These are phyloP conservation scores for Gonium pectorale DNA, from an alignment of 139 green algal genomes.

Conservation along the genomic window DNA sequence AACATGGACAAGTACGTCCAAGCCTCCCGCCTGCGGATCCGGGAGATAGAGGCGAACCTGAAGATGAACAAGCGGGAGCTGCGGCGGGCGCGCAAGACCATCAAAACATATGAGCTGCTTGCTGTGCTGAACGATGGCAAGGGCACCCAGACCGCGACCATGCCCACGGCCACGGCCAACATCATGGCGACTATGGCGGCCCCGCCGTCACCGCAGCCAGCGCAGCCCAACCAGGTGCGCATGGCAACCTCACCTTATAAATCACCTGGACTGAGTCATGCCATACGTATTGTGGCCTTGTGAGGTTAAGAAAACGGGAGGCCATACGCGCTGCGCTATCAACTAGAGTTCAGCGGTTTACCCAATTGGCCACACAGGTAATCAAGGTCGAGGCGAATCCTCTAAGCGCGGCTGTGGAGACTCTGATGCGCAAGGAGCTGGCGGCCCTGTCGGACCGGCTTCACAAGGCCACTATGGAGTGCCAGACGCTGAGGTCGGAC, in stretches of 20 bases:
- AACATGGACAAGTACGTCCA: constrained; percentile 57
- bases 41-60: constrained; percentile 59
- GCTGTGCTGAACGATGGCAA: constrained; percentile 41
- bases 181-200: no score
- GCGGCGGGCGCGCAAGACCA: constrained; percentile 56
- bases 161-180: not conserved
- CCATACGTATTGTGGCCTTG: no score
- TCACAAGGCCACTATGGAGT: constrained; percentile 29
- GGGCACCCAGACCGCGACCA: no score
- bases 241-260: no score
- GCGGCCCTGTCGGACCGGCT: constrained; percentile 42
- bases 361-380: no score
- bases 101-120: constrained; percentile 70
- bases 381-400: constrained; percentile 10
- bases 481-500: constrained; percentile 41
- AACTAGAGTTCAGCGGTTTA: no score
- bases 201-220: constrained; percentile 7
- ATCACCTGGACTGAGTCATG: no score
- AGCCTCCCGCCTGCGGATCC: constrained; percentile 52
- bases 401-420: constrained; percentile 37
- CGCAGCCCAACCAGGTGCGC: no score
- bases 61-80: constrained; percentile 61
- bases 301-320: no score
- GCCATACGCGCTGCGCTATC: no score
- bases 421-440: constrained; percentile 51